Evolutionary conservation across 73 alveolate species (phyloP).

Genomic region (Paramecium sonneborni): DNA sequence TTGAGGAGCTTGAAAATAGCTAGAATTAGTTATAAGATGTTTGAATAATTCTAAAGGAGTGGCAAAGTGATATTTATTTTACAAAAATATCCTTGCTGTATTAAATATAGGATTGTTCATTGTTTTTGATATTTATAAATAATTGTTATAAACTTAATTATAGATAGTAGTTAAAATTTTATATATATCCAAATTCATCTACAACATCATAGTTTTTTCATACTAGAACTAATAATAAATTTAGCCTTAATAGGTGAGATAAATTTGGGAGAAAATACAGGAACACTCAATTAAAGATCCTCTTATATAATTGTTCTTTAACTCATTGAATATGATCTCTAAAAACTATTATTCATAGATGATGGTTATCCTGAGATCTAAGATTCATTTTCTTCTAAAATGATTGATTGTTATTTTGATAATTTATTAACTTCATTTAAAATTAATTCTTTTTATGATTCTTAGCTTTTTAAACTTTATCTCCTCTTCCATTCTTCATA

Average conservation of each 20-base stretch:
- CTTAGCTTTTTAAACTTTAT: not conserved
- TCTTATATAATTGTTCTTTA: not conserved
- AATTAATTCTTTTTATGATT: not conserved
- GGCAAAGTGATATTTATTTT: not conserved
- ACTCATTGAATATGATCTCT: constrained; percentile 20
- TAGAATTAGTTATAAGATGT: not conserved
- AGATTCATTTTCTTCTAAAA: constrained; percentile 42
- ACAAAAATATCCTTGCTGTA: not conserved
- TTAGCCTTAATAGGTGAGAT: constrained; percentile 12
- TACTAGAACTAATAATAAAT: not conserved
- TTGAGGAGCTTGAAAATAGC: not conserved
- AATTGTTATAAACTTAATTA: not conserved
- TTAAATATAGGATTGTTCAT: constrained; percentile 20
- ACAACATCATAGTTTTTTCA: not conserved
- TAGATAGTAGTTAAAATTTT: not conserved
- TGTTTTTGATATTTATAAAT: not conserved
- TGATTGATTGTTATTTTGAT: not conserved
- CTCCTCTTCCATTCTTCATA: constrained; percentile 48
- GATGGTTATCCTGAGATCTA: constrained; percentile 31
- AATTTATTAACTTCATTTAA: not conserved
- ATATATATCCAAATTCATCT: not conserved
- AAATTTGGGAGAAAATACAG: not conserved
- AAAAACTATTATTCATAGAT: constrained; percentile 35
- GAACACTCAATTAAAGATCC: not conserved
- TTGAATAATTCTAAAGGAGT: not conserved